Base-by-base conservation (phyloP, 441 rosid genomes). In the Kokia cookei region DNA sequence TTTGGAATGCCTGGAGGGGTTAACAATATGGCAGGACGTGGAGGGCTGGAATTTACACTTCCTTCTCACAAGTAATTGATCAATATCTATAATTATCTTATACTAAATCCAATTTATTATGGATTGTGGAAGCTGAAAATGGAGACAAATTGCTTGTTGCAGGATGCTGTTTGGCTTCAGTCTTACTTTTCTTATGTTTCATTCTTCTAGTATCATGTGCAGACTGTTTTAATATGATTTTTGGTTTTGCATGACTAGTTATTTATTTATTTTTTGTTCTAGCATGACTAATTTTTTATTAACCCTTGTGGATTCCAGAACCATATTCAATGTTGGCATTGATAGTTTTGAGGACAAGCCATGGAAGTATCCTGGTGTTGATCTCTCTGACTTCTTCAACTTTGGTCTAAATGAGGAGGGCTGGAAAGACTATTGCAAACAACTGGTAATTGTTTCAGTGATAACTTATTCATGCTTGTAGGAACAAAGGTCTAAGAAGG, bases 371-470 rank as follows among this genome's bases (percentile, higher is more conserved):
- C 91, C 93, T 51, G 93, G 88, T 51, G 82, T 85, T 76, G 99
- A 96, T 76, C 43, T 84, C 37, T 83, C 98, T 2, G 97, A 91
- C 79, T 96, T 88, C 87, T 96, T 91, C 84, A 96, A 96, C 85
- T 96, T 93, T 81, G 96, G 96, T 77, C 83, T 96, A 83, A 89
- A 80, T 74, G 99, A 96, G 86, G 99, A 92, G 69, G 89, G 90
- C 88, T 96, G 99, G 99, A 93, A 91, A 86, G 96, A 90, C 53
- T 96, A 89, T 82, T 93, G 97, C 93, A 91, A 88, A 83, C 92
- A 90, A 77, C 94, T 96, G 96, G 99, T 96, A 90, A 80, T 14
- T 86, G 53, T 70, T 68, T 80, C 78, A 65, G 37, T 64, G 78
- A 22, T 57, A 50, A 76, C 50, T 78, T 69, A 19, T 76, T 77